A percentile compares a stretch with the other conserved stretches of the same genome.
These are phyloP conservation scores for Trametes meyenii DNA, from an alignment of 768 basidiomycete species.

Conservation along the genomic window DNA sequence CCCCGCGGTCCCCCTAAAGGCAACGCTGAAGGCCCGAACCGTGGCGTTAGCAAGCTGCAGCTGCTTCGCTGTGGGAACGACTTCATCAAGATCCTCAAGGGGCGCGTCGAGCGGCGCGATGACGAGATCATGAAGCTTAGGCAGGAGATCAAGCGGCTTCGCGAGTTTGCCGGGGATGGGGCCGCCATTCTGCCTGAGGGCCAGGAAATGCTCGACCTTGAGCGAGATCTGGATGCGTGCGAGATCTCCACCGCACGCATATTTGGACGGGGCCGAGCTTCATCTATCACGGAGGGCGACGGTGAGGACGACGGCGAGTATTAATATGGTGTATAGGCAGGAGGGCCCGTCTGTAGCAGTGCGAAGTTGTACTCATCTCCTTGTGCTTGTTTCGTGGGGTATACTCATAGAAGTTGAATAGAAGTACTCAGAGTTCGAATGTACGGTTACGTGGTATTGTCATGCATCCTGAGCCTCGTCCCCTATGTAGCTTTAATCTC, in stretches of 20 bases:
- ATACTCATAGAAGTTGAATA: too few relatives aligned
- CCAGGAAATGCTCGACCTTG: constrained; percentile 50
- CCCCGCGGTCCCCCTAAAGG: constrained; percentile 88
- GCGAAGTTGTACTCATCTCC: too few relatives aligned
- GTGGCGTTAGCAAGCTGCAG: constrained; percentile 92
- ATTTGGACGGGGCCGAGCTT: constrained; percentile 25
- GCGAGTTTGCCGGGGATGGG: constrained; percentile 41
- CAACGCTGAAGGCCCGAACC: constrained; percentile 89
- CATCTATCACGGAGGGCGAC: constrained; percentile 18
- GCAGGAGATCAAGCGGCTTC: constrained; percentile 64
- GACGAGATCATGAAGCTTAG: constrained; percentile 72
- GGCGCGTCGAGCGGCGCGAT: constrained; percentile 77
- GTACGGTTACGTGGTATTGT: too few relatives aligned
- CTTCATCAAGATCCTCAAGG: constrained; percentile 77
- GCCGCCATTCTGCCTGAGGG: constrained; percentile 39
- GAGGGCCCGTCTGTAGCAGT: neutral
- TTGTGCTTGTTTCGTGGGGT: neutral
- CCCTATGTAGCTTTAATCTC: neutral
- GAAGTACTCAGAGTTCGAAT: too few relatives aligned
- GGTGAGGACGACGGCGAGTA: constrained; percentile 16
- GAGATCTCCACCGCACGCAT: constrained; percentile 39
- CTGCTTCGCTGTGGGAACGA: constrained; percentile 90
- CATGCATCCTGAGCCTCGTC: too few relatives aligned
- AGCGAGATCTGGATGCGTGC: constrained; percentile 60
- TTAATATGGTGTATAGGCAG: neutral